phyloP scores from a whole-genome alignment of 805 yeast genomes.

The Candida tallmaniae region DNA sequence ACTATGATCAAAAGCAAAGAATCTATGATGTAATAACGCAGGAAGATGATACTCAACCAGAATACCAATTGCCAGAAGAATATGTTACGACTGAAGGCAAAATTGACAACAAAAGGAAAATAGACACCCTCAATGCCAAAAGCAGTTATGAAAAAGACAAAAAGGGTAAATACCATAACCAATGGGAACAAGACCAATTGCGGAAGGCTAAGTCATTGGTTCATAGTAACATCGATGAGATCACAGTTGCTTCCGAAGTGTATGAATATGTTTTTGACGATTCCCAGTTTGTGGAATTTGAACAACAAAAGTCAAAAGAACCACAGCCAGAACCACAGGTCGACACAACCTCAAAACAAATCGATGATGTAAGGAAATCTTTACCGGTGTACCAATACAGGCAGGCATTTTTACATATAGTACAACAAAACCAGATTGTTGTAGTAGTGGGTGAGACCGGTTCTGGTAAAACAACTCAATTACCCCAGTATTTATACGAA shows the following conservation, averaged over 20 bases:
- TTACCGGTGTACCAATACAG: constrained; percentile 73
- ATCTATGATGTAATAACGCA: constrained; percentile 15
- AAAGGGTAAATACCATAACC: constrained; percentile 22
- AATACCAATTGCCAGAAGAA: constrained; percentile 55
- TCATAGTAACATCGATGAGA: constrained; percentile 30
- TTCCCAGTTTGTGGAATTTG: constrained; percentile 39
- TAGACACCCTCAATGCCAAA: constrained; percentile 33
- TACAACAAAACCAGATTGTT: constrained; percentile 59
- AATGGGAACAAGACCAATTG: constrained; percentile 55
- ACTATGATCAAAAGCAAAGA: constrained; percentile 15
- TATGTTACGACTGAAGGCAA: constrained; percentile 48
- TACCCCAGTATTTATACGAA: constrained; percentile 83
- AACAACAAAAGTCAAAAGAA: constrained; percentile 12
- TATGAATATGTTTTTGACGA: constrained; percentile 78
- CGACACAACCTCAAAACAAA: constrained; percentile 8
- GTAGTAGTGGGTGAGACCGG: constrained; percentile 87
- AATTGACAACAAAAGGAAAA: constrained; percentile 52
- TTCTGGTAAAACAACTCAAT: constrained; percentile 91
- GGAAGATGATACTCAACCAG: constrained; percentile 7
- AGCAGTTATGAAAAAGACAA: constrained; percentile 2
- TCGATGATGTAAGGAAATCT: constrained; percentile 54
- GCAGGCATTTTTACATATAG: constrained; percentile 53
- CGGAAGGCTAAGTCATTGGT: constrained; percentile 25
- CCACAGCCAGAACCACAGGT: not conserved
- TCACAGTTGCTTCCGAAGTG: constrained; percentile 37